Conservation (phyloP, 345 rosid species). For the Gossypium herbaceum region DNA sequence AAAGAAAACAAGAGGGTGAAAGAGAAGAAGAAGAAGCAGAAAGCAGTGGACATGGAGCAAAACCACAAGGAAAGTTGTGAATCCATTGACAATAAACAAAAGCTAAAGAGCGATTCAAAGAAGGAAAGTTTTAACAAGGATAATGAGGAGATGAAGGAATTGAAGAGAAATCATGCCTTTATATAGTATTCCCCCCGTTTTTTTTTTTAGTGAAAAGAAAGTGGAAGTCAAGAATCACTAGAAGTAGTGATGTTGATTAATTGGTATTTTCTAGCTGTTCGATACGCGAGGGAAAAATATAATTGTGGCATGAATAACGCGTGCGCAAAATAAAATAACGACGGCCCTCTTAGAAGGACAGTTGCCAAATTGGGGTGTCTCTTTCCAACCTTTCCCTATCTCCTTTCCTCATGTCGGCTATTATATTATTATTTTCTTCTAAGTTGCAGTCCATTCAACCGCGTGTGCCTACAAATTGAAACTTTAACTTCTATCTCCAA, state of each 20-base stretch:
- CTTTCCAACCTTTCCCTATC: background rate
- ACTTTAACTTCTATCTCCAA: background rate
- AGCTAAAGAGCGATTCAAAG: background rate
- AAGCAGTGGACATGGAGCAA: slow-evolving; percentile 11
- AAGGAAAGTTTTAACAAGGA: background rate
- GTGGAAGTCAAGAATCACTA: background rate
- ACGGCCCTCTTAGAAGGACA: background rate
- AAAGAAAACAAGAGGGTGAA: slow-evolving; percentile 27
- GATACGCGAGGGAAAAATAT: background rate
- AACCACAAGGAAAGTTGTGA: slow-evolving; percentile 14
- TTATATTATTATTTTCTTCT: background rate
- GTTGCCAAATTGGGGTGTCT: background rate
- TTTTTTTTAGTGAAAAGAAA: too few species aligned
- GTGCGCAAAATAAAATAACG: slow-evolving; percentile 14
- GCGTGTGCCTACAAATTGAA: too few species aligned
- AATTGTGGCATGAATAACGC: slow-evolving; percentile 19
- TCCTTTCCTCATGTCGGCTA: background rate
- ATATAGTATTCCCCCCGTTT: background rate
- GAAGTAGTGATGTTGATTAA: background rate
- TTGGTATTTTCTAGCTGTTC: background rate
- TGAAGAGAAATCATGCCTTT: background rate
- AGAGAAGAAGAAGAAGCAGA: slow-evolving; percentile 31
- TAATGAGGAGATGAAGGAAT: background rate
- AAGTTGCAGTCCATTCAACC: background rate
- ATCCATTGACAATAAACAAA: slow-evolving; percentile 19